phyloP scores from a whole-genome alignment of 441 rosid genomes.

The Aquilaria agallochum region DNA sequence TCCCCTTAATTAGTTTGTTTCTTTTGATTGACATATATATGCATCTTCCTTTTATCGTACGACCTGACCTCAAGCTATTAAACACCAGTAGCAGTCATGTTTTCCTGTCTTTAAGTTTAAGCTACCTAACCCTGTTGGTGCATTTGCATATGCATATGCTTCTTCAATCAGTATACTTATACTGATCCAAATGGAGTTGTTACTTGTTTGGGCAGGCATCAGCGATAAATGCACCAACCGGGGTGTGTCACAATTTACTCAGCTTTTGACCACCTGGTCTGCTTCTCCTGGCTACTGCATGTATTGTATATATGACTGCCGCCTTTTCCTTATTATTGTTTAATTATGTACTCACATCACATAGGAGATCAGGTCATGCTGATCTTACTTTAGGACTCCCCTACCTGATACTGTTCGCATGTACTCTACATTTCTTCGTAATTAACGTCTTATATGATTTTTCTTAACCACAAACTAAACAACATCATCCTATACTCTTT shows the following conservation, averaged over 20 bases:
- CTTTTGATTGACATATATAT: too few relatives aligned
- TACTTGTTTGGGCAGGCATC: slow-evolving; percentile 44
- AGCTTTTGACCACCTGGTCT: slow-evolving; percentile 66
- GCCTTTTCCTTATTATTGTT: neutral
- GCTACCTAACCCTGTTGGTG: neutral
- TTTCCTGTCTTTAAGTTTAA: neutral
- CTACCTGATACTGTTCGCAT: neutral
- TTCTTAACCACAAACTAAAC: neutral
- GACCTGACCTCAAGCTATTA: neutral
- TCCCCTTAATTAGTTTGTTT: too few relatives aligned
- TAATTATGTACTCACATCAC: neutral
- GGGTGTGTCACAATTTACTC: slow-evolving; percentile 57
- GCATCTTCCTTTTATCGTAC: too few relatives aligned
- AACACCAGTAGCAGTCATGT: neutral
- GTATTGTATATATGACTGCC: slow-evolving; percentile 33
- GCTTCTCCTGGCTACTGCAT: slow-evolving; percentile 71
- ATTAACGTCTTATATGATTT: neutral
- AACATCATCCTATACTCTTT: slow-evolving; percentile 6
- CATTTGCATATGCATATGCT: neutral
- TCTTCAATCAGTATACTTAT: neutral
- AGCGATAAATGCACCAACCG: slow-evolving; percentile 55
- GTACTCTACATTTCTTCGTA: neutral
- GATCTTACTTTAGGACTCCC: neutral
- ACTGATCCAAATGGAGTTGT: neutral
- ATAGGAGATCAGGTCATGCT: neutral